Conservation (phyloP, 805 yeast genomes). For the Blastobotrys attinorum region DNA sequence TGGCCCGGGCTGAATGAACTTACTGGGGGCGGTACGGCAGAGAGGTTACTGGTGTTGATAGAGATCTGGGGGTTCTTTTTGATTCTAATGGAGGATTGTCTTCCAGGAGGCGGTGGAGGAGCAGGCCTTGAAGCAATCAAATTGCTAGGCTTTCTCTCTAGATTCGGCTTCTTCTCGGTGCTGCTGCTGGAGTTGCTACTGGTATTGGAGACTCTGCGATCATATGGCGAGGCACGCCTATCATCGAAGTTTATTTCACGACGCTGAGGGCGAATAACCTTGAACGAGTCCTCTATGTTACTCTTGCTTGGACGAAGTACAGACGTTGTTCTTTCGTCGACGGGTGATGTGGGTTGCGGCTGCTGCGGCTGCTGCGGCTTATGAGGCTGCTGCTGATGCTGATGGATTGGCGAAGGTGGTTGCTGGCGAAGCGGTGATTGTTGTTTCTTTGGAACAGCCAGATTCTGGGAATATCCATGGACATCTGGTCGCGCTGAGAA, state of each 20-base stretch:
- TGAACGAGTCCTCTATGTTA: slow-evolving; percentile 41
- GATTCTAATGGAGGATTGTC: slow-evolving; percentile 13
- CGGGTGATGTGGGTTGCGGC: not conserved
- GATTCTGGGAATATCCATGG: not conserved
- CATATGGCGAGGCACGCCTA: slow-evolving; percentile 68
- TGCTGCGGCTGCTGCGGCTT: slow-evolving; percentile 1
- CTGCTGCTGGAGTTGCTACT: not conserved
- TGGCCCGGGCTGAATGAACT: slow-evolving; percentile 20
- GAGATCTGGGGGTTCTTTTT: not conserved
- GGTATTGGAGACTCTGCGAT: slow-evolving; percentile 8
- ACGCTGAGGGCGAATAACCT: slow-evolving; percentile 56
- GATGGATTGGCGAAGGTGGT: not conserved
- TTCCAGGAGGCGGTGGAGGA: slow-evolving; percentile 32
- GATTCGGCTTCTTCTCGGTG: not conserved
- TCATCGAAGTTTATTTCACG: slow-evolving; percentile 75
- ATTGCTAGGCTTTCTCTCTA: slow-evolving; percentile 34
- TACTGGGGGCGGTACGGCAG: slow-evolving; percentile 6
- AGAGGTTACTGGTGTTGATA: slow-evolving; percentile 6
- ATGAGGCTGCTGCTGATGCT: not conserved
- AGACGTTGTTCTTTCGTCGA: not conserved
- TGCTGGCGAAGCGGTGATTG: not conserved
- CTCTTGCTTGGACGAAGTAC: slow-evolving; percentile 10
- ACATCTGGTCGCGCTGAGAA: slow-evolving; percentile 2
- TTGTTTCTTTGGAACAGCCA: not conserved
- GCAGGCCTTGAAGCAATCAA: slow-evolving; percentile 59